phyloP scores from a whole-genome alignment of 106 monocot species.

The Dioscorea alata region DNA sequence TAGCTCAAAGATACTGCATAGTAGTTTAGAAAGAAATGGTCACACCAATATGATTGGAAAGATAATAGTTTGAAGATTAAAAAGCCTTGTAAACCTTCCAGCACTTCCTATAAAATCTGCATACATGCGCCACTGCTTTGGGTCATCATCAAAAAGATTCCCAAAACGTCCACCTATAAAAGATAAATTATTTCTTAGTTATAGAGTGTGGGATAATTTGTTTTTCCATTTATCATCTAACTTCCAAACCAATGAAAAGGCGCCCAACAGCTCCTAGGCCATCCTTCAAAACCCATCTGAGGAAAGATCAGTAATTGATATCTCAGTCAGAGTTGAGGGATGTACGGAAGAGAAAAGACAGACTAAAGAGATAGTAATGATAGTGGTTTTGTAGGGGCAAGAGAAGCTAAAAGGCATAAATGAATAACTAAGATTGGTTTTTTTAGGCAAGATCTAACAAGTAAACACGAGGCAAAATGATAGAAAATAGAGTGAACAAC shows the following conservation, averaged over 20 bases:
- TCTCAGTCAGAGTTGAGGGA: neutral
- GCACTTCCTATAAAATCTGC: constrained; percentile 97
- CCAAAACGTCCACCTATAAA: constrained; percentile 84
- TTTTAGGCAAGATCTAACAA: no score
- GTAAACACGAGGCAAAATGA: no score
- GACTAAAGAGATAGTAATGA: no score
- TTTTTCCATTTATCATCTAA: constrained; percentile 5
- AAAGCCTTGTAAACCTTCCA: constrained; percentile 54
- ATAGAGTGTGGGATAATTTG: neutral
- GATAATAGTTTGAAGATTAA: constrained; percentile 1
- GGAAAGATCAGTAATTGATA: constrained; percentile 7
- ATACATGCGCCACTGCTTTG: constrained; percentile 98
- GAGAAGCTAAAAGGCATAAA: no score
- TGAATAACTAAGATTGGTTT: no score
- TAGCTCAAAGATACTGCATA: constrained; percentile 88
- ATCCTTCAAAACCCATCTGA: constrained; percentile 99
- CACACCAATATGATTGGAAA: constrained; percentile 4
- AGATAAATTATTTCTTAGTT: constrained; percentile 6
- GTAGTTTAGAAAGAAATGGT: neutral
- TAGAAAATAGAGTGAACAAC: no score
- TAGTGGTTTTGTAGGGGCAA: no score
- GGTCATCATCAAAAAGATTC: constrained; percentile 90
- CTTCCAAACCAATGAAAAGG: constrained; percentile 67
- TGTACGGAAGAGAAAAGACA: no score
- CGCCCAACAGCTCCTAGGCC: constrained; percentile 95